Conservation (phyloP, 2,329 filamentous ascomycete genomes). For the Colletotrichum cuscutae region DNA sequence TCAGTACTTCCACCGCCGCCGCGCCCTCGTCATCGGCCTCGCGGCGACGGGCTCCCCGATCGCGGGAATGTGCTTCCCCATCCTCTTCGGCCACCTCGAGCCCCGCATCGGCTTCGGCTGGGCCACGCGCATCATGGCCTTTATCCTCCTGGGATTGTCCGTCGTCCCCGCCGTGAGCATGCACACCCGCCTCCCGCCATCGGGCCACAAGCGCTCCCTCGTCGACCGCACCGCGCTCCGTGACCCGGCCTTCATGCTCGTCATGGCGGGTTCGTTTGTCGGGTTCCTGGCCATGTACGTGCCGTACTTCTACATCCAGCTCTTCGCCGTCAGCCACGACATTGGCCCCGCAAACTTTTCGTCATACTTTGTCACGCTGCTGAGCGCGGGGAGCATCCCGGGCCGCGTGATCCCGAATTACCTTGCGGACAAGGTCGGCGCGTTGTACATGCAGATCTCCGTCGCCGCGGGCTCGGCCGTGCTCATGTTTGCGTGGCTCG, state of each 20-base stretch:
- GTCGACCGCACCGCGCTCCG: conserved; percentile 49
- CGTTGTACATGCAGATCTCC: conserved; percentile 50
- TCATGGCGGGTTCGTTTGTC: conserved; percentile 49
- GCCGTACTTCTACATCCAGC: conserved; percentile 59
- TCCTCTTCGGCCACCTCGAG: conserved; percentile 54
- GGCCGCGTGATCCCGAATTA: conserved; percentile 57
- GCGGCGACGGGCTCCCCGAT: conserved; percentile 47
- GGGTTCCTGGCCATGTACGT: conserved; percentile 58
- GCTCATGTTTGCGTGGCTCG: conserved; percentile 52
- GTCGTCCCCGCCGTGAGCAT: conserved; percentile 52
- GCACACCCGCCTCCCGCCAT: conserved; percentile 46
- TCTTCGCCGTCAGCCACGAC: conserved; percentile 53
- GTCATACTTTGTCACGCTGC: conserved; percentile 54
- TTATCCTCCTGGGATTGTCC: conserved; percentile 53
- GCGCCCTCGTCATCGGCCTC: conserved; percentile 47
- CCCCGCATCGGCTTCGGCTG: conserved; percentile 65
- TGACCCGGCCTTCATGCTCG: conserved; percentile 51
- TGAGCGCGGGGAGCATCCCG: conserved; percentile 57
- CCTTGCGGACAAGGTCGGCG: conserved; percentile 54
- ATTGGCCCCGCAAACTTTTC: conserved; percentile 47
- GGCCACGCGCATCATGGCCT: conserved; percentile 57
- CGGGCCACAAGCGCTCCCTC: conserved; percentile 41
- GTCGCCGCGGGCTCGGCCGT: conserved; percentile 46
- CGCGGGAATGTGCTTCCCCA: conserved; percentile 53
- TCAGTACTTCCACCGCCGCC: conserved; percentile 50